Percentiles rank a stretch among this genome's conserved stretches.
These are phyloP conservation scores for Monilinia fructicola DNA, from an alignment of 2,329 filamentous ascomycete genomes.

Conservation along the genomic window DNA sequence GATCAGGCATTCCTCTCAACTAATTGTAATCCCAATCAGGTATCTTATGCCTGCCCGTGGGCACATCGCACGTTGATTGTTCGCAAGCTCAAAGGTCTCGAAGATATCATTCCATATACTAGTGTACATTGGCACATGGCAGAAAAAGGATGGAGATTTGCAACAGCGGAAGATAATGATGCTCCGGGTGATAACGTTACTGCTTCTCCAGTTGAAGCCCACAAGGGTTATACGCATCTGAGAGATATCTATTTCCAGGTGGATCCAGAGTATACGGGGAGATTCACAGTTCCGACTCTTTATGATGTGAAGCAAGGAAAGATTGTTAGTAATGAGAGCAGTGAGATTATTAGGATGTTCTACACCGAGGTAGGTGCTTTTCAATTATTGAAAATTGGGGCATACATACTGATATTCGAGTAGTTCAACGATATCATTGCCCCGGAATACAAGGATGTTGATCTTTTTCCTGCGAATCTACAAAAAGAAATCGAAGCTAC, in stretches of 20 bases:
- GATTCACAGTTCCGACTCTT: constrained; percentile 69
- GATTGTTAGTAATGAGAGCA: constrained; percentile 81
- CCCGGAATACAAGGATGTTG: constrained; percentile 57
- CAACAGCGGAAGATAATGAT: constrained; percentile 55
- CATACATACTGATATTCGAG: constrained; percentile 37
- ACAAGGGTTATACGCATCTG: constrained; percentile 65
- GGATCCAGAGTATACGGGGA: constrained; percentile 63
- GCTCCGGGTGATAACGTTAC: constrained; percentile 61
- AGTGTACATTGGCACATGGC: constrained; percentile 62
- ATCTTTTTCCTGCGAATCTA: constrained; percentile 68
- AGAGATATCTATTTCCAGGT: constrained; percentile 66
- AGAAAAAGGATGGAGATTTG: constrained; percentile 66
- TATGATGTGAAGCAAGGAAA: constrained; percentile 64
- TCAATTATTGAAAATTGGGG: constrained; percentile 28
- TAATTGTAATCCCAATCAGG: constrained; percentile 23
- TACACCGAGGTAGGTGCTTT: constrained; percentile 65
- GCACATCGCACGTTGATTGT: constrained; percentile 83
- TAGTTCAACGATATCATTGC: constrained; percentile 73
- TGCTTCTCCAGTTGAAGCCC: constrained; percentile 60
- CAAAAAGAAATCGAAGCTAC: constrained; percentile 67
- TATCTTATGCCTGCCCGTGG: constrained; percentile 60
- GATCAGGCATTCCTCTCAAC: constrained; percentile 62
- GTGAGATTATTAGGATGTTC: constrained; percentile 82
- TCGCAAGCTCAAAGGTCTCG: constrained; percentile 85
- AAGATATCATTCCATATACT: constrained; percentile 67